Conservation (phyloP, 768 basidiomycete genomes). For the Glaciozyma martinii region DNA sequence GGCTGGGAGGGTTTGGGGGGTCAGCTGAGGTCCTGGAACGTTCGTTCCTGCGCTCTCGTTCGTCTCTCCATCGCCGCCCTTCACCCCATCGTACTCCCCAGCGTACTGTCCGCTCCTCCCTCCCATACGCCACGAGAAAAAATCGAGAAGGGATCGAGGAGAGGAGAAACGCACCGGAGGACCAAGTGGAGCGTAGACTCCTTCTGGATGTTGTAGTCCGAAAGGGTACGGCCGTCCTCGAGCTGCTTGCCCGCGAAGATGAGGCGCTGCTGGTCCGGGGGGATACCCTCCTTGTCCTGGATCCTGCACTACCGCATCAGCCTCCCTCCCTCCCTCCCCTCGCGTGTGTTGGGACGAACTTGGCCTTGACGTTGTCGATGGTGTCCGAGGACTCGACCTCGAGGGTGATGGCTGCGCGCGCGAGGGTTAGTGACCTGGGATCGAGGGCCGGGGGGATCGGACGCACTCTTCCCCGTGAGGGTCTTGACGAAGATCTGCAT, state of each 20-base stretch:
- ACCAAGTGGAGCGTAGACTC: slow-evolving; percentile 97
- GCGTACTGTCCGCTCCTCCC: background rate
- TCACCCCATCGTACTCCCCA: background rate
- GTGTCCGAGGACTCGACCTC: slow-evolving; percentile 91
- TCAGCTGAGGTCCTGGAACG: background rate
- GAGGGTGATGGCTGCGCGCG: slow-evolving; percentile 85
- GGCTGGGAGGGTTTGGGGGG: slow-evolving; percentile 47
- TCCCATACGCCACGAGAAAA: background rate
- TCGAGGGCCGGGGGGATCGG: background rate
- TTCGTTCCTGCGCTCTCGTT: too few species aligned
- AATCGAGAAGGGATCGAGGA: background rate
- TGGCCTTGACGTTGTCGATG: slow-evolving; percentile 69
- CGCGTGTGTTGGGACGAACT: slow-evolving; percentile 52
- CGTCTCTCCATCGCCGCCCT: background rate
- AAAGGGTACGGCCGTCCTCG: slow-evolving; percentile 80
- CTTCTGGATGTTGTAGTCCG: slow-evolving; percentile 92
- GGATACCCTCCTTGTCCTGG: slow-evolving; percentile 89
- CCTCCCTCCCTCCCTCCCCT: background rate
- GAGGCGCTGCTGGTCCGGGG: slow-evolving; percentile 80
- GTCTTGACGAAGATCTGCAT: slow-evolving; percentile 94
- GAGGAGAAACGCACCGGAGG: slow-evolving; percentile 49
- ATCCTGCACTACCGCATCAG: slow-evolving; percentile 79
- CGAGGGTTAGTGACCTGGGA: slow-evolving; percentile 53
- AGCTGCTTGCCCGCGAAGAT: slow-evolving; percentile 90
- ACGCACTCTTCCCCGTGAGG: slow-evolving; percentile 19